Evolutionary conservation across 1,139 yeast genomes (phyloP).

Genomic region (Candida buenavistaensis): DNA sequence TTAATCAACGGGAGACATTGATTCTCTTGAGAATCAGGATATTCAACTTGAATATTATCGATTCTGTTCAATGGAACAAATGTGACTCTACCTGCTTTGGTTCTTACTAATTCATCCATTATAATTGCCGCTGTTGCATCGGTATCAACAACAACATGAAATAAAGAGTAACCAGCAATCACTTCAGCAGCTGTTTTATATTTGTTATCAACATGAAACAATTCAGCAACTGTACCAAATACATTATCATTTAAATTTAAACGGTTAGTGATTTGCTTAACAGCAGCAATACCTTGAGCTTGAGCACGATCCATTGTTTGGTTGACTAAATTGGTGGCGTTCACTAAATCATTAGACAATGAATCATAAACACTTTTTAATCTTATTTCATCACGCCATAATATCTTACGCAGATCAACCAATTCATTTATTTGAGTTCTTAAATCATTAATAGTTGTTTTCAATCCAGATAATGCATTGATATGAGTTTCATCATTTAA

Average conservation of each 20-base stretch:
- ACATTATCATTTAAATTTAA: slow-evolving; percentile 60
- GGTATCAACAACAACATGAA: slow-evolving; percentile 85
- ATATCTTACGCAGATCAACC: slow-evolving; percentile 64
- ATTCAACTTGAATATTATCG: slow-evolving; percentile 27
- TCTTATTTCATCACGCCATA: slow-evolving; percentile 82
- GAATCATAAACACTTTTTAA: slow-evolving; percentile 57
- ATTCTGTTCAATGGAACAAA: slow-evolving; percentile 86
- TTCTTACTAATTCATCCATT: slow-evolving; percentile 74
- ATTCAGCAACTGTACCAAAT: slow-evolving; percentile 82
- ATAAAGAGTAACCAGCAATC: slow-evolving; percentile 82
- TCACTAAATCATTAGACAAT: slow-evolving; percentile 52
- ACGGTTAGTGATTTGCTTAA: slow-evolving; percentile 56
- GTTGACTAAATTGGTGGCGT: slow-evolving; percentile 59
- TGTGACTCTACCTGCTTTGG: slow-evolving; percentile 79
- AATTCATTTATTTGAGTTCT: slow-evolving; percentile 44
- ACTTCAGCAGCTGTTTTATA: slow-evolving; percentile 87
- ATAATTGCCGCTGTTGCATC: slow-evolving; percentile 80
- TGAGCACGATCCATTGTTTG: slow-evolving; percentile 76
- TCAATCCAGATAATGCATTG: slow-evolving; percentile 26
- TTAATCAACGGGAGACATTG: slow-evolving; percentile 73
- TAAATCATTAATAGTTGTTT: slow-evolving; percentile 34
- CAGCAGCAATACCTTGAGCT: slow-evolving; percentile 69
- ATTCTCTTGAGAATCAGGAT: slow-evolving; percentile 56
- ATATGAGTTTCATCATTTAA: slow-evolving; percentile 23
- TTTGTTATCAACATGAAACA: slow-evolving; percentile 77